Evolutionary conservation across 2,329 filamentous ascomycete species (phyloP).

Genomic region (Pseudogymnoascus sp.): DNA sequence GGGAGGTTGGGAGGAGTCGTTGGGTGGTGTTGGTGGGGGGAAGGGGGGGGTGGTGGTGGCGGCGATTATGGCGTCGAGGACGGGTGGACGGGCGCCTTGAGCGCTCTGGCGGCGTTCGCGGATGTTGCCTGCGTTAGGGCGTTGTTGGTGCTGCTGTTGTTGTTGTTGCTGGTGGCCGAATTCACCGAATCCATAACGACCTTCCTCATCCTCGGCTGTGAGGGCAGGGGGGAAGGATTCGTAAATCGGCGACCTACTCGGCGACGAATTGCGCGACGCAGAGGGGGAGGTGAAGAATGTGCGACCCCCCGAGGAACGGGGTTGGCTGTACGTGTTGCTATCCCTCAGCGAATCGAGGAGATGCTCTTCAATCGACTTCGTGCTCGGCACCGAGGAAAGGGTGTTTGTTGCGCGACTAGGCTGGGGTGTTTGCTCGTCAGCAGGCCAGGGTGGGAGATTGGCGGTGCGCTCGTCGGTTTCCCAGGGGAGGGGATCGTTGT

Average conservation of each 20-base stretch:
- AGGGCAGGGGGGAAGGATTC: neutral
- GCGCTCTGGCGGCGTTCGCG: neutral
- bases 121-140: neutral
- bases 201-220: neutral
- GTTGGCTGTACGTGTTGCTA: neutral
- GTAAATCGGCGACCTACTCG: neutral
- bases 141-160: neutral
- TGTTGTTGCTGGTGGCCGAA: neutral
- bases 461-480: neutral
- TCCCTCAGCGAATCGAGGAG: neutral
- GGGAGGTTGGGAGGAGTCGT: neutral
- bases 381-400: neutral
- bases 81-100: neutral
- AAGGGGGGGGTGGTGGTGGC: neutral
- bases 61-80: neutral
- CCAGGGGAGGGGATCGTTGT: neutral
- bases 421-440: neutral
- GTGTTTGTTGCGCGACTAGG: neutral
- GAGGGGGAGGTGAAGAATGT: neutral
- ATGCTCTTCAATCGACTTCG: neutral
- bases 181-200: neutral
- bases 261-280: neutral
- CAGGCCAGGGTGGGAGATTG: neutral
- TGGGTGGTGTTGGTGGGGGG: neutral
- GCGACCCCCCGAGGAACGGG: neutral